Base-by-base conservation (phyloP, 345 rosid species). In the Garcia nutans region DNA sequence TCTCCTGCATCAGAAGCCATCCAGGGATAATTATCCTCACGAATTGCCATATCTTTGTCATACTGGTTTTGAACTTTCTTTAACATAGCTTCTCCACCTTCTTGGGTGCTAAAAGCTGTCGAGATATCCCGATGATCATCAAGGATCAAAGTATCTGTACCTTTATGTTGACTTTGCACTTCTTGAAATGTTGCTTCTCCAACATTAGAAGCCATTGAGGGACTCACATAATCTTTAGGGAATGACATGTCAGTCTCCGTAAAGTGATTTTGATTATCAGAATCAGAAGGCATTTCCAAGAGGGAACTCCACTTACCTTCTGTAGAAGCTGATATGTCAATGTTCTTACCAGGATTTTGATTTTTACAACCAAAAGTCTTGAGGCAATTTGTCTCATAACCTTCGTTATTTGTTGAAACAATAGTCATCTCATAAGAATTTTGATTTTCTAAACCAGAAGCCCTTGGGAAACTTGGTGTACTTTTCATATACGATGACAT, bases 351-450 rank as follows among this genome's bases (percentile, higher is more conserved):
- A 31, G 31, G 70, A 44, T 65, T 16, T 31, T 3, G 42, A 33
- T 31, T 15, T 28, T 63, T 10, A 60, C 3, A 69, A 69, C 28
- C 24, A 26, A 23, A 52, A 26, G 52, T 17, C 37, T 2, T 12
- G 37, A 52, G 61, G 37, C 22, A 26, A 52, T 45, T 19, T 26
- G 61, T 31, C 54, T 69, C 73, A 54, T 17, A 37, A 37, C 41
- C 73, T 17, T 28, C 28, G 41, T 54, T 28, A 26, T 17, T 19
- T 10, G 54, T 69, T 69, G 73, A 52, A 69, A 69, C 60, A 69
- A n/a, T n/a, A n/a, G 73, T 28, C 28, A 28, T 19, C 73, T 69
- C 73, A 69, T 20, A 28, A 13, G 49, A 8, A 65, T 17, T 65
- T 41, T 41, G 68, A 65, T 65, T 41, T 65, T 41, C 68, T 37